Conservation (phyloP, 352 stramenopile genomes). For the Globisporangium nodosum region DNA sequence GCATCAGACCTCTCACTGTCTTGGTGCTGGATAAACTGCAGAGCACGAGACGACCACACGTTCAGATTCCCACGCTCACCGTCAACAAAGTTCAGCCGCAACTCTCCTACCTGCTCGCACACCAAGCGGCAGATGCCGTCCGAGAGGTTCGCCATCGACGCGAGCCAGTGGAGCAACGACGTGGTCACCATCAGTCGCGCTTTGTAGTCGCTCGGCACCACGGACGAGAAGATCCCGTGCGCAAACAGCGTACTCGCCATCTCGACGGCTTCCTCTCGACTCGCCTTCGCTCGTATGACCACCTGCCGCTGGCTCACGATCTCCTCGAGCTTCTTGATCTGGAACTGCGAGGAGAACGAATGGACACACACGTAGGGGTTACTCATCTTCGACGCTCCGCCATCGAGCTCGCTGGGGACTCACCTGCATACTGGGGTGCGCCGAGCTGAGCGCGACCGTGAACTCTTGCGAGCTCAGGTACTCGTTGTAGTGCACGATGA, state of each 20-base stretch:
- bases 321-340: slow-evolving; percentile 79
- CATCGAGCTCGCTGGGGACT: slow-evolving; percentile 6
- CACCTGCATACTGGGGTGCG: slow-evolving; percentile 63
- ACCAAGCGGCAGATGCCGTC: slow-evolving; percentile 79
- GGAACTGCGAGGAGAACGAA: slow-evolving; percentile 34
- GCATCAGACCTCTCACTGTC: slow-evolving; percentile 11
- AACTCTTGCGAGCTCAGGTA: slow-evolving; percentile 87
- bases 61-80: not conserved
- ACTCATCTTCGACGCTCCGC: not conserved
- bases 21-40: slow-evolving; percentile 11
- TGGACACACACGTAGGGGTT: not conserved
- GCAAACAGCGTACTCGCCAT: slow-evolving; percentile 57
- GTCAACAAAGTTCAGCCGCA: not conserved
- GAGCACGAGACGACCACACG: not conserved
- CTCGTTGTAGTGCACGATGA: slow-evolving; percentile 93
- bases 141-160: slow-evolving; percentile 71
- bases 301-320: slow-evolving; percentile 74
- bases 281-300: slow-evolving; percentile 55
- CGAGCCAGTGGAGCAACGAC: slow-evolving; percentile 74
- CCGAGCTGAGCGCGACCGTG: slow-evolving; percentile 62
- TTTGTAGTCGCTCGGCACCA: slow-evolving; percentile 78
- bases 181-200: slow-evolving; percentile 55
- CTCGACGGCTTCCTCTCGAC: slow-evolving; percentile 65
- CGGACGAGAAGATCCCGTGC: slow-evolving; percentile 73
- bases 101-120: slow-evolving; percentile 52